Conservation (phyloP, 208 protist species). For the Crithidia brevicula region DNA sequence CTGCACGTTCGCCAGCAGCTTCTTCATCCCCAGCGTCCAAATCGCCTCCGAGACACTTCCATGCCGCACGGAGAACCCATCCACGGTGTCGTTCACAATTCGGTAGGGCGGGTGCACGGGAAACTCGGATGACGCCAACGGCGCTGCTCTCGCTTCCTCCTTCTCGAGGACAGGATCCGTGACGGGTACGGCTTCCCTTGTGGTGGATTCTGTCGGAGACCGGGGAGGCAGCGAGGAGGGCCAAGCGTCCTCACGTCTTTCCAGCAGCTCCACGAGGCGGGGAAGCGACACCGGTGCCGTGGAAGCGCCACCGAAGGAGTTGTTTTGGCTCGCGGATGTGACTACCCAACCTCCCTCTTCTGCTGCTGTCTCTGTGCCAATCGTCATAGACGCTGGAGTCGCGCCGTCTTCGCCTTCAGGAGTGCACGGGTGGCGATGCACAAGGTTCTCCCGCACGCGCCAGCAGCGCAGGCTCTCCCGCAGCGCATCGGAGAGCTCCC, state of each 20-base stretch:
- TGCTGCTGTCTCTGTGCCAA: not conserved
- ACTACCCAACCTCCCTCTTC: not conserved
- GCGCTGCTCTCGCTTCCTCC: too few species aligned
- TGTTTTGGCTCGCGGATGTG: too few species aligned
- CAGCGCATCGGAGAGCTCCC: slow-evolving; percentile 61
- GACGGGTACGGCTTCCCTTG: not conserved
- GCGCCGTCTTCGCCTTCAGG: not conserved
- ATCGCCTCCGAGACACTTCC: slow-evolving; percentile 58
- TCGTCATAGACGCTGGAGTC: not conserved
- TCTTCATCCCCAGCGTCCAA: slow-evolving; percentile 86
- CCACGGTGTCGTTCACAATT: slow-evolving; percentile 49
- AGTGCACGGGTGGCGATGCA: not conserved
- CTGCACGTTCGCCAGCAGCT: slow-evolving; percentile 72
- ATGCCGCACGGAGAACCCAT: slow-evolving; percentile 69
- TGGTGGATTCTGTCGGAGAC: too few species aligned
- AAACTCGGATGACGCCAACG: slow-evolving; percentile 11
- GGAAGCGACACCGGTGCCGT: slow-evolving; percentile 13
- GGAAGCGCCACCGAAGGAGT: not conserved
- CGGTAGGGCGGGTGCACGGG: slow-evolving; percentile 48
- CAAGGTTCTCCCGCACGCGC: slow-evolving; percentile 24
- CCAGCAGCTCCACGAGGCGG: slow-evolving; percentile 8
- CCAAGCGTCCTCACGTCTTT: too few species aligned
- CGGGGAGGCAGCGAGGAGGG: too few species aligned
- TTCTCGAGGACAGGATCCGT: too few species aligned
- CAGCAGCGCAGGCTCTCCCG: slow-evolving; percentile 35